Evolutionary conservation across 176 grass and related monocot genomes (phyloP).

Genomic region (Hsuehochloa calcarea): DNA sequence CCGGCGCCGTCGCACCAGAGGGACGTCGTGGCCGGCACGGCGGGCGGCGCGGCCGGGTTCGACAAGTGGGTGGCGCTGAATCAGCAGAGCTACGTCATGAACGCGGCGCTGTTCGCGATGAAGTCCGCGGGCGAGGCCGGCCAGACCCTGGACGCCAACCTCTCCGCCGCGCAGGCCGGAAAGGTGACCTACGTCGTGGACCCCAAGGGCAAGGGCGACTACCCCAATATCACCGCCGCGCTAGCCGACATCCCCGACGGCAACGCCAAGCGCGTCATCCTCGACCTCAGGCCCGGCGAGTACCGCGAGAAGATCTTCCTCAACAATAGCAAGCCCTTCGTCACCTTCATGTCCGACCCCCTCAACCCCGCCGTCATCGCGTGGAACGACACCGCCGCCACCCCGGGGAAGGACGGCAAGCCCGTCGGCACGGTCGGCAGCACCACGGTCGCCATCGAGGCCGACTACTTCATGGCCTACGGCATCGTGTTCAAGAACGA

Average conservation of each 20-base stretch:
- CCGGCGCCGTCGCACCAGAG: not conserved
- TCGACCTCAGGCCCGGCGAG: constrained; percentile 34
- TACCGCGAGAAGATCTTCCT: constrained; percentile 61
- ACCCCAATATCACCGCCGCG: constrained; percentile 40
- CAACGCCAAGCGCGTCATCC: constrained; percentile 36
- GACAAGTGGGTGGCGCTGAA: constrained; percentile 17
- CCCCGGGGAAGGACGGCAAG: constrained; percentile 26
- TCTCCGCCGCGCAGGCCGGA: constrained; percentile 17
- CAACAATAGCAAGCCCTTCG: constrained; percentile 29
- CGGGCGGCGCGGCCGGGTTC: not conserved
- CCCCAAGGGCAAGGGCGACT: constrained; percentile 21
- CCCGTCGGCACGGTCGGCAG: constrained; percentile 43
- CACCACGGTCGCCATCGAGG: constrained; percentile 35
- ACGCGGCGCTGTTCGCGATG: constrained; percentile 16
- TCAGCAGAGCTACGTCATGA: constrained; percentile 11
- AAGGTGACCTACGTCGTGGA: constrained; percentile 28
- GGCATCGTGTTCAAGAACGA: constrained; percentile 45
- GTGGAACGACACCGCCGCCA: constrained; percentile 52
- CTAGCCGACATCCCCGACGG: constrained; percentile 5
- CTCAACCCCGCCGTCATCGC: not conserved
- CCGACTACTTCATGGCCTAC: constrained; percentile 43
- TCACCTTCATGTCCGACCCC: constrained; percentile 25
- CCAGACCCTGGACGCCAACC: constrained; percentile 32
- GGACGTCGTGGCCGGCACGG: no score
- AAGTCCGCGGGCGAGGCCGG: not conserved